These are phyloP conservation scores for Alternaria consortialis DNA, from an alignment of 2,329 filamentous ascomycete species.

Conservation along the genomic window DNA sequence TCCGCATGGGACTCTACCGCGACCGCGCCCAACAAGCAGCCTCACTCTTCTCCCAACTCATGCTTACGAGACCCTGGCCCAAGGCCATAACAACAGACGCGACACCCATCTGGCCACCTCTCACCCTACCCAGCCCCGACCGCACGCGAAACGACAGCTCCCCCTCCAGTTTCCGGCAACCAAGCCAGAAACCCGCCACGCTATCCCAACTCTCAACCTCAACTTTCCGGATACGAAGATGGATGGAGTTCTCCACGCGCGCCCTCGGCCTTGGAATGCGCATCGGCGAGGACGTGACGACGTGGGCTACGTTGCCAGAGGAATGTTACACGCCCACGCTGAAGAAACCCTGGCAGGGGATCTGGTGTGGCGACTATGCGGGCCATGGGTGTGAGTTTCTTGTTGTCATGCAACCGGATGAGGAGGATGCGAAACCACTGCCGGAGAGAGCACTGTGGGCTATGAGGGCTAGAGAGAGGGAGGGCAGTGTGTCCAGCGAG, in stretches of 20 bases:
- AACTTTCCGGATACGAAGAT: slow-evolving; percentile 78
- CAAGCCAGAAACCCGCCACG: slow-evolving; percentile 60
- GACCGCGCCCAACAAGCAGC: slow-evolving; percentile 32
- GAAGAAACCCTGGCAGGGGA: slow-evolving; percentile 84
- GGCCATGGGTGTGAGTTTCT: slow-evolving; percentile 90
- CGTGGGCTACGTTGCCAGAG: slow-evolving; percentile 77
- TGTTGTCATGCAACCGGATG: slow-evolving; percentile 77
- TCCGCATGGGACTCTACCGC: slow-evolving; percentile 57
- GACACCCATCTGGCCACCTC: slow-evolving; percentile 75
- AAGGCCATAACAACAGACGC: slow-evolving; percentile 51
- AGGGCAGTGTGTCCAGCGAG: slow-evolving; percentile 41
- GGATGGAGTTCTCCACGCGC: slow-evolving; percentile 70
- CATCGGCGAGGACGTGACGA: slow-evolving; percentile 64
- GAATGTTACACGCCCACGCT: slow-evolving; percentile 80
- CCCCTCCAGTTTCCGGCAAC: slow-evolving; percentile 55
- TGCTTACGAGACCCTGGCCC: slow-evolving; percentile 67
- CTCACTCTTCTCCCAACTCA: slow-evolving; percentile 70
- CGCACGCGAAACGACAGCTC: slow-evolving; percentile 63
- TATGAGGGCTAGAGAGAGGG: slow-evolving; percentile 35
- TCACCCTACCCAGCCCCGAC: slow-evolving; percentile 69
- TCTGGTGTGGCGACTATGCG: slow-evolving; percentile 92
- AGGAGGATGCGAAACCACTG: slow-evolving; percentile 47
- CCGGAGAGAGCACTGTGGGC: slow-evolving; percentile 47
- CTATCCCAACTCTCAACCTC: slow-evolving; percentile 71
- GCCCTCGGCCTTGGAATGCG: slow-evolving; percentile 48